Base-by-base conservation (phyloP, 208 protist species). In the Wallacemonas rigidus region DNA sequence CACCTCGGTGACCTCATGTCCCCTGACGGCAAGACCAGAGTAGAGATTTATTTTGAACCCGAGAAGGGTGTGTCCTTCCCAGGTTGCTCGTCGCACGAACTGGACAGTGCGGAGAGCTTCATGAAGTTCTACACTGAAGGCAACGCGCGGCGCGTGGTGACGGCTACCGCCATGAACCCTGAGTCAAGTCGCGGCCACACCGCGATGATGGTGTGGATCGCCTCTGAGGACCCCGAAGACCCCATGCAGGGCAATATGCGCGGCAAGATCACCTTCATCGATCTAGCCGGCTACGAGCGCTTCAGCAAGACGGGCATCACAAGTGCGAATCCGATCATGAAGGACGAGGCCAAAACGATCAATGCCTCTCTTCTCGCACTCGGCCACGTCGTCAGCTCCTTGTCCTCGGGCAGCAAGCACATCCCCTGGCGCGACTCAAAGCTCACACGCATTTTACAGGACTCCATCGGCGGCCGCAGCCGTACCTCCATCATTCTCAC, bases 391-490 rank as follows among this genome's bases (percentile, higher is more conserved):
- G 92, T 96, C 36, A 92, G 85, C 57, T 86, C 89, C 36, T 79
- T 96, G 35, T 93, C 89, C 2, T 70, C 74, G 39, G 80, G 81
- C 63, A 82, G 78, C 17, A 88, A 84, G 53, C 89, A 95, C 79
- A 88, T 98, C 67, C 95, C 95, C 48, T 98, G 92, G 88, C 82
- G 95, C 51, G 91, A 96, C 69, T 87, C 89, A n/a, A 98, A 98
- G 79, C 81, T 98, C 9, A 98, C 95, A 4, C 84, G 90, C 61
- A 88, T 98, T 45, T 78, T 98, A 71, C 93, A 97, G 71, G 93
- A 97, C 76, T 95, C 88, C n/a, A 93, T 98, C 71, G 95, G 94
- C 48, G 94, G 92, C 14, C 90, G 85, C 62, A 93, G 87, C 63
- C 87, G 89, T 69, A 95, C 87, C 35, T 93, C 92, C 11, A 95